Conservation (phyloP, 805 yeast genomes). For the Starmerella cellae region DNA sequence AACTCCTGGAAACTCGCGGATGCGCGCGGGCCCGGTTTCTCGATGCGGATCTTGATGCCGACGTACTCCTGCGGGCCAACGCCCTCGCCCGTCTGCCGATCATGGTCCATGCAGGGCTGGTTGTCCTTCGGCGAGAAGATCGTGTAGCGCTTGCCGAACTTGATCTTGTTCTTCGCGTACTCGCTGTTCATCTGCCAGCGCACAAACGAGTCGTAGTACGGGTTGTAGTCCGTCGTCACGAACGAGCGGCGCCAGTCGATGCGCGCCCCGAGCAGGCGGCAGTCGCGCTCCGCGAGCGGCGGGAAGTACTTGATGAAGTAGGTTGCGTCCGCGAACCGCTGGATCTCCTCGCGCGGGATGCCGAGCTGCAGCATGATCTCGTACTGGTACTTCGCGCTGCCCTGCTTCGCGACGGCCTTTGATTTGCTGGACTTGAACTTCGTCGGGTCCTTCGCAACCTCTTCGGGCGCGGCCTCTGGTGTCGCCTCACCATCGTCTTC, state of each 20-base stretch:
- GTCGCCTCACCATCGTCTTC: constrained; percentile 23
- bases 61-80: constrained; percentile 93
- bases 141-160: constrained; percentile 96
- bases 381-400: constrained; percentile 85
- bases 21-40: constrained; percentile 35
- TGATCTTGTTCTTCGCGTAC: constrained; percentile 76
- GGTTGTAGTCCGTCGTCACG: constrained; percentile 90
- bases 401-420: constrained; percentile 86
- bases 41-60: constrained; percentile 60
- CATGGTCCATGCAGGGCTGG: constrained; percentile 99
- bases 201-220: constrained; percentile 86
- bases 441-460: constrained; percentile 60
- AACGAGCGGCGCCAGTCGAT: constrained; percentile 97
- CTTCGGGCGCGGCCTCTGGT: constrained; percentile 25
- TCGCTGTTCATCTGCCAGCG: constrained; percentile 93
- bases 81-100: constrained; percentile 93
- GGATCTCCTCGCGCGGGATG: constrained; percentile 66
- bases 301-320: constrained; percentile 91
- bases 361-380: constrained; percentile 95
- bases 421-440: constrained; percentile 88
- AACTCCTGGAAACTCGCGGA: constrained; percentile 33
- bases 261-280: constrained; percentile 72
- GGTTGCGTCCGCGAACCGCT: constrained; percentile 79
- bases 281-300: constrained; percentile 70
- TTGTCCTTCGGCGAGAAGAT: constrained; percentile 96